Conservation (phyloP, 2,329 filamentous ascomycete genomes). For the Penicillium aurantiogriseum region DNA sequence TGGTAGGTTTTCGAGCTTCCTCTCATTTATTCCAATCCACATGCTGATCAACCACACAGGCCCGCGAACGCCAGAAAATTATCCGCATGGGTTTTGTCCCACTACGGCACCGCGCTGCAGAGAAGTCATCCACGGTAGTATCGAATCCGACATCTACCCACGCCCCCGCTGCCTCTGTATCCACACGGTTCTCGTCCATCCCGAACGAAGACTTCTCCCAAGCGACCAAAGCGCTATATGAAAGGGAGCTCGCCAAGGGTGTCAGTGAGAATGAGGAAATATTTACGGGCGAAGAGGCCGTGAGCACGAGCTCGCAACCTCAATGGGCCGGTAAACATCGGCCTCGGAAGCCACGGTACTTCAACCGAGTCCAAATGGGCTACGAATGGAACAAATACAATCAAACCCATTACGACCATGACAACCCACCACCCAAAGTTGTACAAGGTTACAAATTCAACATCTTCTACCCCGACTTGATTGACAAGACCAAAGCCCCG, state of each 20-base stretch:
- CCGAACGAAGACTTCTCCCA: slow-evolving; percentile 79
- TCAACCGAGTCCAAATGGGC: slow-evolving; percentile 97
- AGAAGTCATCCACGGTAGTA: slow-evolving; percentile 34
- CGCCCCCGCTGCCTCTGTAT: slow-evolving; percentile 53
- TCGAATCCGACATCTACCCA: slow-evolving; percentile 37
- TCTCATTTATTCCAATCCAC: background rate
- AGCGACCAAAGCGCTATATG: slow-evolving; percentile 83
- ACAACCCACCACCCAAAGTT: slow-evolving; percentile 95
- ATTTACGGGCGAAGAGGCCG: slow-evolving; percentile 83
- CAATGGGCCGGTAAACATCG: slow-evolving; percentile 82
- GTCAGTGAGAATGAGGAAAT: slow-evolving; percentile 94
- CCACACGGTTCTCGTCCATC: slow-evolving; percentile 66
- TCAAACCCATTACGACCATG: slow-evolving; percentile 98
- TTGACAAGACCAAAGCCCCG: slow-evolving; percentile 90
- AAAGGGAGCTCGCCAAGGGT: slow-evolving; percentile 87
- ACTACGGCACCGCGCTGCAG: slow-evolving; percentile 47
- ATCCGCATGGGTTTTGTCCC: slow-evolving; percentile 68
- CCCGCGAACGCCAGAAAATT: slow-evolving; percentile 59
- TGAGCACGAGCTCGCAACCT: slow-evolving; percentile 63
- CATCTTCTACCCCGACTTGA: slow-evolving; percentile 96
- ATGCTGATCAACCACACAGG: slow-evolving; percentile 32
- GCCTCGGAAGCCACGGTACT: slow-evolving; percentile 90
- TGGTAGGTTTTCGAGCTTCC: slow-evolving; percentile 44
- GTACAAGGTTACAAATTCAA: slow-evolving; percentile 99
- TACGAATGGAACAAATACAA: slow-evolving; percentile 99